Base-by-base conservation (phyloP, 1,139 yeast species). In the Pichia cactophila region DNA sequence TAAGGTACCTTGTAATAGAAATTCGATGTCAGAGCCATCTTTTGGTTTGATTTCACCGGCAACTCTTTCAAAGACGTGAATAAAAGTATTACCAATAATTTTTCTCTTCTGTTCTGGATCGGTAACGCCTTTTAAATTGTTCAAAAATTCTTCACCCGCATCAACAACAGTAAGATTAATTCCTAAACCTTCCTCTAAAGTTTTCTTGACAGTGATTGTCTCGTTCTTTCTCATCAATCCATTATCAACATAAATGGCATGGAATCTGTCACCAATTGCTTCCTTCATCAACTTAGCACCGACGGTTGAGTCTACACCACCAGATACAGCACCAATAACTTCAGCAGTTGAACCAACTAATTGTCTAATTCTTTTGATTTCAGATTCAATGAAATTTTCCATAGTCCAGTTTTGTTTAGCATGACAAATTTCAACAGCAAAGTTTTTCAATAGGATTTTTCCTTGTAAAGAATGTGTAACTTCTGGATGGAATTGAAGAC, bases 101-200 rank as follows among this genome's bases (percentile, higher is more conserved):
- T 92, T 92, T 74, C 99, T 84, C 83, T 92, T 92, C 82, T 88
- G 88, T 75, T 92, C 99, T 50, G 99, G 99, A 69, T 92, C 98
- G 57, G 97, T 87, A 59, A 94, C 86, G 59, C 97, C 97, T 72
- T 84, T 82, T 62, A 92, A 80, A 67, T 87, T 83, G 60, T 73
- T 78, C 67, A 94, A 77, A 72, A 92, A 92, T 71, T 86, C 85
- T 50, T 89, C 96, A 50, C 90, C 71, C 43, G 99, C 98, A 65
- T 94, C 97, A 55, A 94, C 85, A 58, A 92, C 97, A 41, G 92
- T 85, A 66, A 92, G 77, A 72, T 92, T 87, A 69, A 94, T 92
- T 56, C 97, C 97, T 63, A 92, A 79, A 59, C 97, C 97, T 56
- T 82, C 90, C 57, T 89, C 86, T 61, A 92, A 75, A 47, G 96